Conservation (phyloP, 371 early-diverging fungal genomes). For the Basidiobolus meristosporus region DNA sequence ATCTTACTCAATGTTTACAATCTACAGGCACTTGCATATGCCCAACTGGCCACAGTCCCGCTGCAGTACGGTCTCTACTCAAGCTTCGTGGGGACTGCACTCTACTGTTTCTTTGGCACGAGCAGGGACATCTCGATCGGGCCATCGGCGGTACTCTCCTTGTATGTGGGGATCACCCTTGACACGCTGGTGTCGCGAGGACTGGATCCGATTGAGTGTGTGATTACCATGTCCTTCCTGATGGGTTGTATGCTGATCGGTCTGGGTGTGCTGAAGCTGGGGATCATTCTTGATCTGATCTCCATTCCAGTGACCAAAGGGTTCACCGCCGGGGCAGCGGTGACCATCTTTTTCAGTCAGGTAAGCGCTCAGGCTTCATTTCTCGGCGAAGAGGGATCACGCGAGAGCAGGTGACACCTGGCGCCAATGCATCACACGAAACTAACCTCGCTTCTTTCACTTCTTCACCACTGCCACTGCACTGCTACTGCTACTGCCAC, state of each 20-base stretch:
- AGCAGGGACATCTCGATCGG: conserved; percentile 75
- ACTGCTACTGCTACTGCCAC: too few relatives aligned
- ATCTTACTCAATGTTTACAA: too few relatives aligned
- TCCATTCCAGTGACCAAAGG: conserved; percentile 52
- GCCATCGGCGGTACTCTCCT: conserved; percentile 68
- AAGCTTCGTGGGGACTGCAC: conserved; percentile 48
- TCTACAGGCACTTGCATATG: conserved; percentile 54
- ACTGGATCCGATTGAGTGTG: conserved; percentile 14
- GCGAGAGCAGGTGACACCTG: too few relatives aligned
- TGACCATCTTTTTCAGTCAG: conserved; percentile 46
- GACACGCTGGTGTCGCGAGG: conserved; percentile 36
- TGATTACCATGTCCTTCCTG: conserved; percentile 28
- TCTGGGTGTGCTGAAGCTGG: conserved; percentile 58
- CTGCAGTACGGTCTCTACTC: conserved; percentile 74
- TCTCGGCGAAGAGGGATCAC: too few relatives aligned
- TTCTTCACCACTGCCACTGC: too few relatives aligned
- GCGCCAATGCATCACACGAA: too few relatives aligned
- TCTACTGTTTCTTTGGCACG: conserved; percentile 66
- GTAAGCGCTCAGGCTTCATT: too few relatives aligned
- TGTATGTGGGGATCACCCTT: conserved; percentile 27
- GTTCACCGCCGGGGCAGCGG: conserved; percentile 53
- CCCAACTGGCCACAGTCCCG: conserved; percentile 65
- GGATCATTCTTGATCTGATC: conserved; percentile 68
- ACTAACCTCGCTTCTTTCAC: not conserved
- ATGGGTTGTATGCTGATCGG: conserved; percentile 39